Evolutionary conservation across 1,139 yeast species (phyloP), one percentile per base, ranked within the genome.

Genomic region (Blastobotrys elegans): DNA sequence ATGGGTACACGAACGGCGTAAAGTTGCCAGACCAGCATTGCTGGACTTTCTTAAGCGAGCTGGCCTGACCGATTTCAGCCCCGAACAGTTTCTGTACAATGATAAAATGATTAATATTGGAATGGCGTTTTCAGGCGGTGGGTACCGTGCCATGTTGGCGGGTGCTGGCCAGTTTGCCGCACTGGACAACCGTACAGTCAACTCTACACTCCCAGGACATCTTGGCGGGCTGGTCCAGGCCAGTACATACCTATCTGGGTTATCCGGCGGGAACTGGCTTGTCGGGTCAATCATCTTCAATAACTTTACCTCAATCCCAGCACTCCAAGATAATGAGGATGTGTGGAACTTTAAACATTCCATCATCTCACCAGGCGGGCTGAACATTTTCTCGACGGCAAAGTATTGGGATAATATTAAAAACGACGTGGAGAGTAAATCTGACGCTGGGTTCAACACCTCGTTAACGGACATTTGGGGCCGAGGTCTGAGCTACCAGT

Each of bases 391-490:
- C 54, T 90, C 90, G 10, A 78, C 86, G n/a, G 73, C 72, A 14
- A 58, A 68, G 4, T 82, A 81, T 65, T 84, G 82, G 74, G 69
- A 72, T 50, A 65, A 68, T 30, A 75, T 86, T 44, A 59, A 66
- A 42, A 76, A 75, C 50, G 81, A 78, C 41, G 70, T 84, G 27
- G 71, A 75, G 22, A 80, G 59, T 38, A 89, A 90, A 66, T 67
- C 71, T 50, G 72, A 80, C 35, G 95, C 95, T 0, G 96, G 96
- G 1, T 90, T 75, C 66, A 81, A 83, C 46, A 70, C 81, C 29
- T 78, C 90, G 4, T 59, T 90, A 48, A 88, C 96, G n/a, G 97
- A 89, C 68, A 77, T 85, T 53, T 90, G 97, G 97, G 96, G 95
- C 29, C 75, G 96, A 61, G 89, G 90, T 2, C 72, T 90, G 44